These are phyloP conservation scores for Podila epicladia DNA, from an alignment of 192 early-diverging fungal species.

Conservation along the genomic window DNA sequence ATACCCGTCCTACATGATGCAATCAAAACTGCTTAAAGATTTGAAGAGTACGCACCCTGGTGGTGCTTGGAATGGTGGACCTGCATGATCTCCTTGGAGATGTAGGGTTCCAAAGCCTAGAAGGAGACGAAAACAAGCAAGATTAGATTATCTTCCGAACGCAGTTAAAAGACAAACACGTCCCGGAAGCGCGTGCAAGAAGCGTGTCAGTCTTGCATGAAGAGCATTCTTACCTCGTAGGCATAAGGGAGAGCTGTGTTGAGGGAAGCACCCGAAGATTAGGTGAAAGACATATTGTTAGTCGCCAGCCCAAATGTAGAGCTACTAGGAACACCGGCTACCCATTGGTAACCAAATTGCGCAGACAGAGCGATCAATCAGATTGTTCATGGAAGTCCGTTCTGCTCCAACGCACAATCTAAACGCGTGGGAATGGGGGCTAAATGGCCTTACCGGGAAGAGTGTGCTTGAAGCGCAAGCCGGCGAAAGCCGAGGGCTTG, in stretches of 20 bases:
- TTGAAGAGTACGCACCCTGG: constrained; percentile 49
- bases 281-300: not conserved
- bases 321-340: not conserved
- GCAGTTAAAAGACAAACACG: too few species aligned
- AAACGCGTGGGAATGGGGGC: not conserved
- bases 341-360: not conserved
- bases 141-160: not conserved
- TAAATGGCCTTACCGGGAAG: constrained; percentile 25
- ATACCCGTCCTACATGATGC: too few species aligned
- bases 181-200: too few species aligned
- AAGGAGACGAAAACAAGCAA: not conserved
- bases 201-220: not conserved
- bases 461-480: constrained; percentile 49
- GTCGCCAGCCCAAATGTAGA: not conserved
- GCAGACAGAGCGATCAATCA: not conserved
- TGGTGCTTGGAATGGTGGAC: constrained; percentile 97
- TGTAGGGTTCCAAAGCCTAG: constrained; percentile 91
- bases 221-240: constrained; percentile 25
- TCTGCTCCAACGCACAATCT: not conserved
- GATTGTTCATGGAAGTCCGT: not conserved
- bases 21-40: too few species aligned
- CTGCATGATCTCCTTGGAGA: constrained; percentile 94
- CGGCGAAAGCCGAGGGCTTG: constrained; percentile 44
- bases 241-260: constrained; percentile 43
- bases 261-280: not conserved